A percentile compares a stretch with the other conserved stretches of the same genome.
Evolutionary conservation across 805 yeast genomes (phyloP).

Genomic region (Suhomyces xylopsoci): DNA sequence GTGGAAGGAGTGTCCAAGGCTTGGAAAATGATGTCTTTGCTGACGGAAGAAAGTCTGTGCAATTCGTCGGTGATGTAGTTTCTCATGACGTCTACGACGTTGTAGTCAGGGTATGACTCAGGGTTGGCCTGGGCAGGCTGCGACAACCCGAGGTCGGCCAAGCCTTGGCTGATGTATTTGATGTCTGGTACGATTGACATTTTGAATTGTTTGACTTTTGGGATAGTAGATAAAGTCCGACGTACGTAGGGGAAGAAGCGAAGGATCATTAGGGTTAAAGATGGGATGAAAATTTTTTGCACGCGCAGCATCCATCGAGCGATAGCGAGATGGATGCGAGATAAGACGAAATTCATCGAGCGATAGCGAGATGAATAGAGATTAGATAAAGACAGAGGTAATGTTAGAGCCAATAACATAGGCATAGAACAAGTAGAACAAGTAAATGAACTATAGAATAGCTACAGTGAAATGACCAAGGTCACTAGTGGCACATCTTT

Average conservation of each 20-base stretch:
- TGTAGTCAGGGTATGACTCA: constrained; percentile 71
- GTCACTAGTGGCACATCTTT: too few species aligned
- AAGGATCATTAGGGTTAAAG: not conserved
- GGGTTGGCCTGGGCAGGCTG: constrained; percentile 42
- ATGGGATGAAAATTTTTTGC: not conserved
- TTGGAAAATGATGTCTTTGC: constrained; percentile 64
- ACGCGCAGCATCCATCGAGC: not conserved
- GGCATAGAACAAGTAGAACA: too few species aligned
- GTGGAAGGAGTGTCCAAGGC: constrained; percentile 87
- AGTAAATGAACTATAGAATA: too few species aligned
- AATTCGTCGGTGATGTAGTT: constrained; percentile 83
- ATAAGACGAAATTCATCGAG: not conserved
- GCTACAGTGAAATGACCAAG: too few species aligned
- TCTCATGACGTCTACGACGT: constrained; percentile 85
- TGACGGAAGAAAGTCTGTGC: constrained; percentile 69
- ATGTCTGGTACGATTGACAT: not conserved
- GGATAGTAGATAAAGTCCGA: not conserved
- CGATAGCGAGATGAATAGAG: too few species aligned
- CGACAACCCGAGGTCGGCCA: constrained; percentile 34
- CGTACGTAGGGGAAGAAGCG: not conserved
- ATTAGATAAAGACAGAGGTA: too few species aligned
- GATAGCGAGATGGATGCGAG: not conserved
- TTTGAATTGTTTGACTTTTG: not conserved
- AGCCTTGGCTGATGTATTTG: constrained; percentile 28
- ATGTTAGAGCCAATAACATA: too few species aligned